phyloP scores from a whole-genome alignment of 2,329 filamentous ascomycete species.

The Trichoderma simmonsii region DNA sequence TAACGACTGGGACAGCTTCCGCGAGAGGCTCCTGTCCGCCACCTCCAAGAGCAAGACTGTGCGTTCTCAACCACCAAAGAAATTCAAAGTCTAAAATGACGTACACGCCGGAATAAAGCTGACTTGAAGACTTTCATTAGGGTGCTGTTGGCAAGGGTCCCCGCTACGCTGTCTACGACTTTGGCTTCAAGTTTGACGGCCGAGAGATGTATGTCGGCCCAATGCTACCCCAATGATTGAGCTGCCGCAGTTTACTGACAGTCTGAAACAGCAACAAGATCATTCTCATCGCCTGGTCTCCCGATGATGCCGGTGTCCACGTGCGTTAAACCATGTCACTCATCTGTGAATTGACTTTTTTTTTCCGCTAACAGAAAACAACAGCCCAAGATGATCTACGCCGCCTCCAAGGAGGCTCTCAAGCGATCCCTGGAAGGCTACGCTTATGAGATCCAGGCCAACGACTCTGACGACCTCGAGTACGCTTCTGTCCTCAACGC shows the following conservation, averaged over 20 bases:
- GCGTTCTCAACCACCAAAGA: slow-evolving; percentile 31
- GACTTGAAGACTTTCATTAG: slow-evolving; percentile 34
- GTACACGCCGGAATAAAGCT: neutral
- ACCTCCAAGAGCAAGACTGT: slow-evolving; percentile 69
- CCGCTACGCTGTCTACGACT: slow-evolving; percentile 82
- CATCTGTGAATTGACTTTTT: neutral
- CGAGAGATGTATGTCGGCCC: slow-evolving; percentile 62
- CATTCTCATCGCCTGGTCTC: slow-evolving; percentile 75
- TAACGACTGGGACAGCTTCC: slow-evolving; percentile 69
- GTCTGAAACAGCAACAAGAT: slow-evolving; percentile 63
- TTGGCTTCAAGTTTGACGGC: slow-evolving; percentile 70
- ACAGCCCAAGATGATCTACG: slow-evolving; percentile 86
- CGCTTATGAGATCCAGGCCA: slow-evolving; percentile 76
- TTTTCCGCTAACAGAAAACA: neutral
- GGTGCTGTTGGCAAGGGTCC: slow-evolving; percentile 63
- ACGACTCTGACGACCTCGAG: slow-evolving; percentile 80
- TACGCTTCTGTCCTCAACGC: slow-evolving; percentile 66
- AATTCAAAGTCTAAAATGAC: neutral
- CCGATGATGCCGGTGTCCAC: slow-evolving; percentile 75
- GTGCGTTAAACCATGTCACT: slow-evolving; percentile 46
- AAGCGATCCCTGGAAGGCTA: slow-evolving; percentile 76
- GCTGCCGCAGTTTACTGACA: slow-evolving; percentile 24
- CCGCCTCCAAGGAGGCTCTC: slow-evolving; percentile 81
- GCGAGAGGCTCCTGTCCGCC: slow-evolving; percentile 70
- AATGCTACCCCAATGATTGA: neutral